Percentiles rank a stretch among this genome's conserved stretches.
Evolutionary conservation across 768 basidiomycete genomes (phyloP).

Genomic region (Boletus reticuloceps): DNA sequence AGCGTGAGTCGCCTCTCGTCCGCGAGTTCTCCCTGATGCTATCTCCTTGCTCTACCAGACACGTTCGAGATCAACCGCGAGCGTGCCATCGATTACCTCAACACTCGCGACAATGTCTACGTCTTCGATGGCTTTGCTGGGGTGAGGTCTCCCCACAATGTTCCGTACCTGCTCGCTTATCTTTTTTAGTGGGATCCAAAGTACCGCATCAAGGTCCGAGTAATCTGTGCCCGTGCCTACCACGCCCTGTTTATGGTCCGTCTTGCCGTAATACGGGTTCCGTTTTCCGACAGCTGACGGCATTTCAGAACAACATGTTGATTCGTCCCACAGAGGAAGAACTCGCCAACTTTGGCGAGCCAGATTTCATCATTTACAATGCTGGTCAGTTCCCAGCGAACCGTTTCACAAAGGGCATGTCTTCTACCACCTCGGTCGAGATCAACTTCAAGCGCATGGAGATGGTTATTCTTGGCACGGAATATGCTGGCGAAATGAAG

Average conservation of each 20-base stretch:
- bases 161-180: neutral
- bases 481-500: conserved; percentile 99
- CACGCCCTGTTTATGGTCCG: conserved; percentile 97
- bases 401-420: conserved; percentile 99
- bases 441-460: conserved; percentile 99
- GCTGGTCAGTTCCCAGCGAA: conserved; percentile 99
- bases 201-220: conserved; percentile 99
- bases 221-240: conserved; percentile 97
- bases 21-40: neutral
- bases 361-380: conserved; percentile 99
- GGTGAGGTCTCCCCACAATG: conserved; percentile 38
- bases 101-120: conserved; percentile 97
- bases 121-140: conserved; percentile 97
- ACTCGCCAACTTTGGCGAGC: conserved; percentile 91
- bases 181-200: conserved; percentile 86
- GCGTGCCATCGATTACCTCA: conserved; percentile 97
- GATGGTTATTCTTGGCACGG: conserved; percentile 99
- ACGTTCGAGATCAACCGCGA: conserved; percentile 99
- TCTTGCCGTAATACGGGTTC: conserved; percentile 8
- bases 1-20: conserved; percentile 54
- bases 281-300: conserved; percentile 6
- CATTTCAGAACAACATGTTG: conserved; percentile 90
- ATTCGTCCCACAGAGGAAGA: conserved; percentile 97
- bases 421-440: conserved; percentile 96
- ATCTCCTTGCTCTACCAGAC: conserved; percentile 44